phyloP scores from a whole-genome alignment of 2,329 filamentous ascomycete genomes.

The Fusarium buxicola region DNA sequence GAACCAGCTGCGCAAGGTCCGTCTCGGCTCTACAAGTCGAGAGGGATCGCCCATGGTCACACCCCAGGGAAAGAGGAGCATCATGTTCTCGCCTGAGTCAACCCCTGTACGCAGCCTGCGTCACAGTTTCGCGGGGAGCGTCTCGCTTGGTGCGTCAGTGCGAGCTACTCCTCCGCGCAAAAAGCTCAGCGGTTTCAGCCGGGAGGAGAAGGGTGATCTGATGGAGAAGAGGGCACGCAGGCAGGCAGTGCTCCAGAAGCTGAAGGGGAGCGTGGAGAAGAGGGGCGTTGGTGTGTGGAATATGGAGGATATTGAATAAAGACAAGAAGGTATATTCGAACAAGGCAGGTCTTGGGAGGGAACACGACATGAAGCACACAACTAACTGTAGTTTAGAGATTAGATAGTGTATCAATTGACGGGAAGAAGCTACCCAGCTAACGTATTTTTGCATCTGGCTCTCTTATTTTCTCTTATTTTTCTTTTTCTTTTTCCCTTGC shows the following conservation, averaged over 20 bases:
- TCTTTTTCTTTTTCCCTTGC: neutral
- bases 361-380: slow-evolving; percentile 34
- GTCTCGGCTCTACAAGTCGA: slow-evolving; percentile 60
- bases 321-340: slow-evolving; percentile 7
- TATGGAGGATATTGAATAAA: slow-evolving; percentile 61
- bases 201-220: slow-evolving; percentile 67
- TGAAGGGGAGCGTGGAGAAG: slow-evolving; percentile 62
- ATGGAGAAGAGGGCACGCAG: slow-evolving; percentile 66
- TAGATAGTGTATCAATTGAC: slow-evolving; percentile 46
- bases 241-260: slow-evolving; percentile 63
- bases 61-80: slow-evolving; percentile 52
- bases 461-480: neutral
- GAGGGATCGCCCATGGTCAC: slow-evolving; percentile 58
- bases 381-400: slow-evolving; percentile 45
- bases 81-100: slow-evolving; percentile 58
- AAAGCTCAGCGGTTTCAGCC: slow-evolving; percentile 71
- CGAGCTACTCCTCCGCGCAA: slow-evolving; percentile 64
- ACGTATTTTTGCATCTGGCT: slow-evolving; percentile 17
- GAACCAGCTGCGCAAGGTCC: slow-evolving; percentile 82
- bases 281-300: slow-evolving; percentile 63
- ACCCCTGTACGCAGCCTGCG: slow-evolving; percentile 57
- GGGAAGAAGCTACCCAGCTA: slow-evolving; percentile 17
- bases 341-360: slow-evolving; percentile 11
- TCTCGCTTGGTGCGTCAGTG: slow-evolving; percentile 56
- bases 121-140: slow-evolving; percentile 52